Conservation (phyloP, 2,329 filamentous ascomycete genomes). For the Apiospora sp. region DNA sequence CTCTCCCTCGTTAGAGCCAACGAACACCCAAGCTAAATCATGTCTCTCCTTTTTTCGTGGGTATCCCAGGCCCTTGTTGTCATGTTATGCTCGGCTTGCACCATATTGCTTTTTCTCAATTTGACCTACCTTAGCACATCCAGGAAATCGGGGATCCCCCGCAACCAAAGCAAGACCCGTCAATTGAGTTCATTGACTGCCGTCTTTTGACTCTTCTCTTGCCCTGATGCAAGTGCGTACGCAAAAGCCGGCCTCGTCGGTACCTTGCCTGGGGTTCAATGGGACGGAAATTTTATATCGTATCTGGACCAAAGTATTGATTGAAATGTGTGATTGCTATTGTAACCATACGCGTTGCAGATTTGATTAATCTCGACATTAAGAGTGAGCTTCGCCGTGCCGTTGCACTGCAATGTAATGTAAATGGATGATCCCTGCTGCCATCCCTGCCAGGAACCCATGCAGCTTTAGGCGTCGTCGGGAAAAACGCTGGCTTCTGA, state of each 20-base stretch:
- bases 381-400: constrained; percentile 15
- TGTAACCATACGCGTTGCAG: constrained; percentile 19
- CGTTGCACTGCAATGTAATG: constrained; percentile 17
- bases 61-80: background rate
- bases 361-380: constrained; percentile 20
- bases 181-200: background rate
- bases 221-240: background rate
- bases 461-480: background rate
- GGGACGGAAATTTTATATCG: constrained; percentile 13
- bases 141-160: background rate
- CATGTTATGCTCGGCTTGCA: background rate
- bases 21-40: constrained; percentile 1
- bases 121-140: constrained; percentile 5
- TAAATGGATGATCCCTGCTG: background rate
- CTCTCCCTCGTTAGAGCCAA: background rate
- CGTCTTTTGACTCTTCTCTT: background rate
- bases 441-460: constrained; percentile 6
- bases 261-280: background rate
- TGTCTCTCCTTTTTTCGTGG: constrained; percentile 3
- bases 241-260: background rate
- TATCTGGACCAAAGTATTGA: constrained; percentile 18
- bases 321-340: constrained; percentile 2
- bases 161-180: background rate
- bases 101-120: constrained; percentile 16
- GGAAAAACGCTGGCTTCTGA: background rate